A percentile compares a stretch with the other conserved stretches of the same genome.
Conservation (phyloP, 2,329 filamentous ascomycete genomes). For the Cytospora leucostoma region DNA sequence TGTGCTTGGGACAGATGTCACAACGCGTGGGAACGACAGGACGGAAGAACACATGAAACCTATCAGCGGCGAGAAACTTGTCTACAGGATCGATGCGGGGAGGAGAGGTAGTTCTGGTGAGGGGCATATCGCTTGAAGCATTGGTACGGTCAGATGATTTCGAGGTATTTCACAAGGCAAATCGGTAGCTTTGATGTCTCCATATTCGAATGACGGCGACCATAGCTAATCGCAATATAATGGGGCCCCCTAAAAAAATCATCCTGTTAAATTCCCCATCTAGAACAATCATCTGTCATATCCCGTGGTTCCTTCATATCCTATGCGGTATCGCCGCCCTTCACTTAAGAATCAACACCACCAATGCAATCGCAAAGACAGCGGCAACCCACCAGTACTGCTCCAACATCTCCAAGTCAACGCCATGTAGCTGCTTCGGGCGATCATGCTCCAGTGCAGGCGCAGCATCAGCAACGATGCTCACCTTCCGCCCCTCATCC, state of each 20-base stretch:
- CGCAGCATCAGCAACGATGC: too few relatives aligned
- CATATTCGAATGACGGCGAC: neutral
- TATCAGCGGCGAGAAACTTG: slow-evolving; percentile 45
- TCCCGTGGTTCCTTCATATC: too few relatives aligned
- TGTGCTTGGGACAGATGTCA: slow-evolving; percentile 34
- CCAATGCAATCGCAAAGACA: neutral
- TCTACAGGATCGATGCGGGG: slow-evolving; percentile 31
- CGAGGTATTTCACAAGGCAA: neutral
- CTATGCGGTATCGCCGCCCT: neutral
- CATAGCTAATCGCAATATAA: neutral
- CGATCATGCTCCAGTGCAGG: too few relatives aligned
- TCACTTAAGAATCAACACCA: slow-evolving; percentile 8
- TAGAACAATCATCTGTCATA: neutral
- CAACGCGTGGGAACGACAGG: slow-evolving; percentile 30
- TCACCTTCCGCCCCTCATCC: neutral
- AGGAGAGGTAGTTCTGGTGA: slow-evolving; percentile 19
- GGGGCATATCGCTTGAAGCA: slow-evolving; percentile 13
- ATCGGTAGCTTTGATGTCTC: neutral
- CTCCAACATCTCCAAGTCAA: slow-evolving; percentile 2
- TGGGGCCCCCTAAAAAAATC: neutral
- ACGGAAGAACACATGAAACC: slow-evolving; percentile 40
- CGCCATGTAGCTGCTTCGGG: neutral
- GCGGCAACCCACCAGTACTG: slow-evolving; percentile 13
- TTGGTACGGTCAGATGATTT: neutral
- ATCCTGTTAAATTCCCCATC: neutral